Percentiles rank a stretch among this genome's conserved stretches.
These are phyloP conservation scores for Chlorencoelia australis DNA, from an alignment of 2,329 filamentous ascomycete genomes.

Conservation along the genomic window DNA sequence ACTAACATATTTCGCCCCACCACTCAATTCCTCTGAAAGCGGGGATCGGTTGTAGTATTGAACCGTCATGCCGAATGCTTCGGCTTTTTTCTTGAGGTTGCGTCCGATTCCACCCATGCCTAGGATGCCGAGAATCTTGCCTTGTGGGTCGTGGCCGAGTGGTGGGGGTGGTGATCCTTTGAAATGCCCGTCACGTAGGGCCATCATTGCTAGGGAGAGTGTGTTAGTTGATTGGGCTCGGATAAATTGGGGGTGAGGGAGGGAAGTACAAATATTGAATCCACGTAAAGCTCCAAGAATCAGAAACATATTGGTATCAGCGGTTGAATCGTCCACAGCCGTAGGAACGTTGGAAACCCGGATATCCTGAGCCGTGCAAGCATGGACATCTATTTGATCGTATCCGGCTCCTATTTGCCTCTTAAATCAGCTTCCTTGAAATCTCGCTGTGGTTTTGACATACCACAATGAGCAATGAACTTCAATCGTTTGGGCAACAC, in stretches of 20 bases:
- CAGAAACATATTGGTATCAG: constrained; percentile 71
- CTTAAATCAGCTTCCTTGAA: background rate
- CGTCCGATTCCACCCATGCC: constrained; percentile 82
- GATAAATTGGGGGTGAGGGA: background rate
- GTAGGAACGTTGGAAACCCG: constrained; percentile 73
- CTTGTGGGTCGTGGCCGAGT: constrained; percentile 66
- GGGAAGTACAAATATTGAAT: constrained; percentile 43
- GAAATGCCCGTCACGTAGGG: constrained; percentile 59
- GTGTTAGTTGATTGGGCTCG: background rate
- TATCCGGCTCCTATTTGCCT: constrained; percentile 62
- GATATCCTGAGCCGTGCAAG: constrained; percentile 57
- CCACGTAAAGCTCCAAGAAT: constrained; percentile 71
- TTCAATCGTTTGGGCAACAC: constrained; percentile 42
- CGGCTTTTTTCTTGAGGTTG: constrained; percentile 64
- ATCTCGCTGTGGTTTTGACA: constrained; percentile 12
- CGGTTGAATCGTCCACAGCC: constrained; percentile 73
- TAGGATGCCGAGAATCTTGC: constrained; percentile 69
- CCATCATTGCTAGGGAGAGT: constrained; percentile 44
- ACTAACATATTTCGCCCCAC: constrained; percentile 54
- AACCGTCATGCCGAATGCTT: constrained; percentile 65
- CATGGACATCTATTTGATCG: constrained; percentile 67
- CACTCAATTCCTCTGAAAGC: constrained; percentile 43
- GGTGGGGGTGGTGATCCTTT: constrained; percentile 46
- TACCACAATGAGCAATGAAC: constrained; percentile 53
- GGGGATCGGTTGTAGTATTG: constrained; percentile 64